These are phyloP conservation scores for Cotoneaster glaucophyllus DNA, from an alignment of 306 rosid genomes.

Conservation along the genomic window DNA sequence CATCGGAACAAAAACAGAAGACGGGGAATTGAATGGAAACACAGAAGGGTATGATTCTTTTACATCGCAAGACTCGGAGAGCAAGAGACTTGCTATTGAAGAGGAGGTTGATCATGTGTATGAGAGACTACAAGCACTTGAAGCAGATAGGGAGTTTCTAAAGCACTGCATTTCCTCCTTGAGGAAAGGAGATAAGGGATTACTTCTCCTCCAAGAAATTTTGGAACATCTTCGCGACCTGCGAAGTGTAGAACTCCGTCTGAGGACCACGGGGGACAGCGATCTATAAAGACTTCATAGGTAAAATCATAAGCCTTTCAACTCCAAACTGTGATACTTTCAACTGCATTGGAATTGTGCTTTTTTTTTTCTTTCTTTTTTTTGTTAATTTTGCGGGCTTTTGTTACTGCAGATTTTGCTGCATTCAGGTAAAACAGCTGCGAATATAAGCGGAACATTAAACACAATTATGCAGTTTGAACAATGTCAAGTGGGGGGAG, in stretches of 20 bases:
- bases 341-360: not conserved
- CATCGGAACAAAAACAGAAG: slow-evolving; percentile 46
- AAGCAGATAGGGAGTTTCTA: slow-evolving; percentile 89
- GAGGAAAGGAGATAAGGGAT: slow-evolving; percentile 88
- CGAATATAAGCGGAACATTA: slow-evolving; percentile 22
- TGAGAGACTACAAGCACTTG: slow-evolving; percentile 82
- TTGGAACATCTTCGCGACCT: slow-evolving; percentile 90
- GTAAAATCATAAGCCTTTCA: slow-evolving; percentile 24
- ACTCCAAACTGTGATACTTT: not conserved
- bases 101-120: slow-evolving; percentile 74
- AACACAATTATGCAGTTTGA: slow-evolving; percentile 33
- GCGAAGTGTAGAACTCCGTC: slow-evolving; percentile 68
- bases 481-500: slow-evolving; percentile 20
- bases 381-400: slow-evolving; percentile 1
- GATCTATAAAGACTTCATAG: slow-evolving; percentile 29
- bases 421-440: slow-evolving; percentile 23
- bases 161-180: slow-evolving; percentile 81
- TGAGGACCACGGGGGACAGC: slow-evolving; percentile 45
- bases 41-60: slow-evolving; percentile 33
- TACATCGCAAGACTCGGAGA: slow-evolving; percentile 23
- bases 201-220: slow-evolving; percentile 82
- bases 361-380: not conserved
- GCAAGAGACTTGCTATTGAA: slow-evolving; percentile 43
- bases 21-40: slow-evolving; percentile 47
- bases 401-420: slow-evolving; percentile 30